phyloP scores from a whole-genome alignment of 345 rosid species.

The Erodium maritimum region DNA sequence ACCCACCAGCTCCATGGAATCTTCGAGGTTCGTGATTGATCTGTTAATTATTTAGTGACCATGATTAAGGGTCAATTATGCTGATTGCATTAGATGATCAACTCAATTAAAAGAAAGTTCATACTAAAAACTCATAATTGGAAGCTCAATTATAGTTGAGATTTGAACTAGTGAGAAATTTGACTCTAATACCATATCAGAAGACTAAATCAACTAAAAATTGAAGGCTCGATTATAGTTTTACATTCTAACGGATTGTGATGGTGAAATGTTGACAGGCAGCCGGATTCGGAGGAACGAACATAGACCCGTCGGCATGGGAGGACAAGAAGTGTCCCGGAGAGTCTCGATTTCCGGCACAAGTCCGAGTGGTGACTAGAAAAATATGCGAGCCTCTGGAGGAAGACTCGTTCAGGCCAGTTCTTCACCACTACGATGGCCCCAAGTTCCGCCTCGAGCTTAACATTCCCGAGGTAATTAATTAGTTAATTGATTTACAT shows the following conservation, averaged over 20 bases:
- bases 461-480: conserved; percentile 74
- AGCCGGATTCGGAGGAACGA: conserved; percentile 91
- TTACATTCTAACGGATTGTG: too few relatives aligned
- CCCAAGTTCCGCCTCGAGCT: conserved; percentile 97
- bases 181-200: too few relatives aligned
- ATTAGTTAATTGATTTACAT: neutral
- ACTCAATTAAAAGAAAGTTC: too few relatives aligned
- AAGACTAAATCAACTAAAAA: too few relatives aligned
- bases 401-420: conserved; percentile 97
- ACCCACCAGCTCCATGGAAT: conserved; percentile 59
- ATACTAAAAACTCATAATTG: too few relatives aligned
- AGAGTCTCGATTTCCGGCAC: conserved; percentile 97
- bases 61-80: conserved; percentile 3
- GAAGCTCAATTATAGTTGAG: too few relatives aligned
- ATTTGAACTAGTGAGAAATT: too few relatives aligned
- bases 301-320: conserved; percentile 89
- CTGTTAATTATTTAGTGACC: neutral
- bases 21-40: conserved; percentile 31
- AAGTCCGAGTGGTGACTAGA: conserved; percentile 77
- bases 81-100: too few relatives aligned
- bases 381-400: conserved; percentile 79
- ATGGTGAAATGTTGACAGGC: too few relatives aligned
- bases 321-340: conserved; percentile 90
- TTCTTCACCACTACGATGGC: conserved; percentile 95
- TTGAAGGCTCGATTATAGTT: too few relatives aligned